Base-by-base conservation (phyloP, 345 rosid species). In the Populus alba region DNA sequence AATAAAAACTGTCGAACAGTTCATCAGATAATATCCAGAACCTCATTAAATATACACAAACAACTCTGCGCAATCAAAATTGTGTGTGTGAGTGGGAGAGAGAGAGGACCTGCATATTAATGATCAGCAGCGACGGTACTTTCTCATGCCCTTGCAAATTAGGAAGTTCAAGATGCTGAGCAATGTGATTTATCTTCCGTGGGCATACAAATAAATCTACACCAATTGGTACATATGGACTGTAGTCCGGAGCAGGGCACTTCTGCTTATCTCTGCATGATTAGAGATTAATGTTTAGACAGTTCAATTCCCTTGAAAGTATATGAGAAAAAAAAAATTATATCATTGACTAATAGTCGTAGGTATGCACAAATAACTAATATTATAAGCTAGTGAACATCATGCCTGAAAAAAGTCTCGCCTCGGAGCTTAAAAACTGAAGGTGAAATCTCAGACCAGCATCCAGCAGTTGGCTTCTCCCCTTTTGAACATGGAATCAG, bases 91-190 rank as follows among this genome's bases (percentile, higher is more conserved):
- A 8, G 17, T 47, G 45, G n/a, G 70, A 49, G 61, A 45, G 70
- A 73, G 76, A 53, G 20, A 65, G 23, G 51, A 90, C 91, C 89
- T 93, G 98, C 67, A 92, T 88, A 81, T 93, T 93, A 68, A 93
- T 87, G 63, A 93, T 88, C 62, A 93, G 80, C 47, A 91, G 87
- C 43, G 83, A 71, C 0, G 97, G 97, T 18, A 88, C 69, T 62
- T 88, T 83, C 2, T 81, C 87, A 31, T 84, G 80, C 0, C 87
- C 41, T 71, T 86, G 87, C 37, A 87, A 73, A 22, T 72, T 71
- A 75, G 95, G 95, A 55, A 89, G 94, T 77, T 92, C 97, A 53
- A 93, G 87, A 74, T 92, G 90, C 62, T 88, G 94, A 78, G 97
- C 95, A 84, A 92, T 93, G 82, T 92, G 97, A 81, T 78, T 79